These are phyloP conservation scores for Galerina sulciceps DNA, from an alignment of 768 basidiomycete genomes.

Conservation along the genomic window DNA sequence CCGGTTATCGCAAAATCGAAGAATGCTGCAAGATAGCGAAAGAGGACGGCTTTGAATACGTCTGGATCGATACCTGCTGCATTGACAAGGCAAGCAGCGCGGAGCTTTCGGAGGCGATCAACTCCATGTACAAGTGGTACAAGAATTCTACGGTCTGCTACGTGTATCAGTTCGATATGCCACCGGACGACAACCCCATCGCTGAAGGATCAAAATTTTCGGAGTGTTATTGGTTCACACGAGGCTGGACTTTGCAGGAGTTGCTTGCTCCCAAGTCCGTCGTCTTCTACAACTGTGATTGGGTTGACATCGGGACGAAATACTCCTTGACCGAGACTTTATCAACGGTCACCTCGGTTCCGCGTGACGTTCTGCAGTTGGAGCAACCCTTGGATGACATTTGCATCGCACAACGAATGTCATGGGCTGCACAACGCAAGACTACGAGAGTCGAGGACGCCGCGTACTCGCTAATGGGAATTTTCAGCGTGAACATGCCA, in stretches of 20 bases:
- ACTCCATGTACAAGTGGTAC: conserved; percentile 8
- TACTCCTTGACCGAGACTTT: not conserved
- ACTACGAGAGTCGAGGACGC: not conserved
- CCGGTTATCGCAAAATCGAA: conserved; percentile 10
- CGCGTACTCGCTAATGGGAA: not conserved
- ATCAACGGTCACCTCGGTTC: not conserved
- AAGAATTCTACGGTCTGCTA: conserved; percentile 8
- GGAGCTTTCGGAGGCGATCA: no score
- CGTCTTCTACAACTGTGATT: conserved; percentile 10
- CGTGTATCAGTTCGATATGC: conserved; percentile 12
- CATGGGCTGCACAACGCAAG: not conserved
- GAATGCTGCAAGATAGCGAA: conserved; percentile 9
- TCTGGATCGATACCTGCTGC: conserved; percentile 17
- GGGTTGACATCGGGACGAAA: not conserved
- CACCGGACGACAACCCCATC: not conserved
- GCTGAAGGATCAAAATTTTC: not conserved
- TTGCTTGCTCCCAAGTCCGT: conserved; percentile 7
- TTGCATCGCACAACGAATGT: not conserved
- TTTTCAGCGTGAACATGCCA: not conserved
- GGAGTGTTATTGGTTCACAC: conserved; percentile 14
- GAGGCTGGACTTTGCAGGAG: conserved; percentile 21
- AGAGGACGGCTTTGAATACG: conserved; percentile 2
- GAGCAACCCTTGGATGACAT: not conserved
- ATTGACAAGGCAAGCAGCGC: not conserved
- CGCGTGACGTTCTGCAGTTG: not conserved